Percentiles rank a stretch among this genome's conserved stretches.
phyloP scores from a whole-genome alignment of 2,329 filamentous ascomycete species.

The Clarireedia paspali region DNA sequence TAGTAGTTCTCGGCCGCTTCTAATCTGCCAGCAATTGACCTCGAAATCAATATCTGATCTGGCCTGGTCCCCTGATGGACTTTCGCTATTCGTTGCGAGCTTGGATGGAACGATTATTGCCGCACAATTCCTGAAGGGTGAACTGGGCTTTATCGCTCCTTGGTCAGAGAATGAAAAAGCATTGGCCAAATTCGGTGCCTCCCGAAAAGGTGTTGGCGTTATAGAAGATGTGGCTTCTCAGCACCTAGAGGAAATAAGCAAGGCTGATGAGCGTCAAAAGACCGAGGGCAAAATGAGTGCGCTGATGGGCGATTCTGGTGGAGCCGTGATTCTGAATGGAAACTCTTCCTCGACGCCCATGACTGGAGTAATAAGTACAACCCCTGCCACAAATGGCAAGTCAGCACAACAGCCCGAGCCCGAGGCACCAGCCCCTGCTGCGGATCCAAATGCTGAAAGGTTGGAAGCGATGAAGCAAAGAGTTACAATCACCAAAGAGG shows the following conservation, averaged over 20 bases:
- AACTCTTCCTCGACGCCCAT: constrained; percentile 22
- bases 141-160: constrained; percentile 82
- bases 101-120: constrained; percentile 84
- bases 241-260: constrained; percentile 82
- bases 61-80: constrained; percentile 88
- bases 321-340: constrained; percentile 25
- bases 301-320: constrained; percentile 79
- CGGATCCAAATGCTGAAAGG: constrained; percentile 49
- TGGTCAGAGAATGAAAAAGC: constrained; percentile 87
- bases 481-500: constrained; percentile 92
- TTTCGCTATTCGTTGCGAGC: constrained; percentile 76
- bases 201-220: constrained; percentile 80
- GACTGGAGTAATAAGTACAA: constrained; percentile 15
- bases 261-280: constrained; percentile 79
- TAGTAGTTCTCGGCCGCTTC: constrained; percentile 81
- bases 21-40: constrained; percentile 82
- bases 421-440: constrained; percentile 26
- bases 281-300: constrained; percentile 96
- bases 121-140: constrained; percentile 74
- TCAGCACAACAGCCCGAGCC: constrained; percentile 29
- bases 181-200: constrained; percentile 84
- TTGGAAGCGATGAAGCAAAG: constrained; percentile 74
- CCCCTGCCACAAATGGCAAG: constrained; percentile 20
- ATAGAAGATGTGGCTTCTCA: constrained; percentile 88
- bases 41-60: constrained; percentile 91